Evolutionary conservation across 78 protist genomes (phyloP).

Genomic region (Dictyostelium citrinum): DNA sequence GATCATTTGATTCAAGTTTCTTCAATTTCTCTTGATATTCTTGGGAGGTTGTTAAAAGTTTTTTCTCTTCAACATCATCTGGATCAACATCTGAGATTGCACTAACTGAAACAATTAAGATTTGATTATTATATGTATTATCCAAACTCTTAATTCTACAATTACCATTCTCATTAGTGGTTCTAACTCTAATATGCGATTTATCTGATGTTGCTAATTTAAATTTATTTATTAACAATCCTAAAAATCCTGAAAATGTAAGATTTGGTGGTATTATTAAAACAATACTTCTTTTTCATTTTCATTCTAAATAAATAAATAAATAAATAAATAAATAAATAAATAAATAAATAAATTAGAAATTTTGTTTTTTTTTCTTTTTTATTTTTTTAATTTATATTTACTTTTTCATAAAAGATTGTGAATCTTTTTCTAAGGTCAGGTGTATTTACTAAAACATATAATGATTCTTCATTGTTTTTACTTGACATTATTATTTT

Average conservation of each 20-base stretch:
- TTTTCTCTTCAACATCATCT: not conserved
- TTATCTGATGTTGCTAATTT: not conserved
- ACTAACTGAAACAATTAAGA: not conserved
- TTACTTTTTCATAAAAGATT: not conserved
- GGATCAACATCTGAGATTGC: not conserved
- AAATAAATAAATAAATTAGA: not conserved
- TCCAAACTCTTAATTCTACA: not conserved
- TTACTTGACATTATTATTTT: not conserved
- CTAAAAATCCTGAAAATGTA: constrained; percentile 32
- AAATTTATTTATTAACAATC: not conserved
- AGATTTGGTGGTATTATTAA: not conserved
- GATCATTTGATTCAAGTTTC: not conserved
- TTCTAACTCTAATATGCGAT: constrained; percentile 15
- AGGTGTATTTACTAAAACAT: not conserved
- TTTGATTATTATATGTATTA: not conserved
- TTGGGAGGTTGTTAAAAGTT: not conserved
- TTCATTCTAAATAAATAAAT: not conserved
- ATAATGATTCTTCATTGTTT: not conserved
- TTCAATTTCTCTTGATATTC: not conserved
- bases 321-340: not conserved
- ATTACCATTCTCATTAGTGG: not conserved
- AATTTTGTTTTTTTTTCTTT: not conserved
- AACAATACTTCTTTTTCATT: not conserved
- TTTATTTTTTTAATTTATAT: not conserved
- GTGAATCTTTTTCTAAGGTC: not conserved